Evolutionary conservation across 306 rosid species (phyloP), one percentile per base, ranked within the genome.

Genomic region (Gynostemma pentaphyllum): DNA sequence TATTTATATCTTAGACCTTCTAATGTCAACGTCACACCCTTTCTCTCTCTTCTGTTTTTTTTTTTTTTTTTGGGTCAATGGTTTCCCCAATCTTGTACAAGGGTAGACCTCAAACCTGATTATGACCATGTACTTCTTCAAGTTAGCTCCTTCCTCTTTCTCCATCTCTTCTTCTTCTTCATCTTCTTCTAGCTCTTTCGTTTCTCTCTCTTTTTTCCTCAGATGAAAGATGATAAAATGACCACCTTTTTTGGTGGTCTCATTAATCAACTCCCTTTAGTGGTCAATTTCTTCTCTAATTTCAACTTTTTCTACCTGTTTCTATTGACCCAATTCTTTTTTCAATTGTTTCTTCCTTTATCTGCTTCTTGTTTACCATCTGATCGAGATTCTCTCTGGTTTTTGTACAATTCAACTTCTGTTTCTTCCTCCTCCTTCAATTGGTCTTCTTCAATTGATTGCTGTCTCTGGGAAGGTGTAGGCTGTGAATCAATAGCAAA

Each of bases 381-480:
- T 26, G 95, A 90, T 27, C 71, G 45, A 9, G 80, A 69, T 27
- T 72, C 85, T 3, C 94, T 90, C 28, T 74, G 75, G 76, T 61
- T 69, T 9, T 90, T 78, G 56, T 45, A n/a, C 39, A 39, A 51
- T 28, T 21, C 51, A 7, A 75, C 86, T 4, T 41, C 55, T 6
- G 29, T 70, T 41, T 46, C 79, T 41, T 46, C 79, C 2, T 1
- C 76, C 32, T 50, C 79, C 23, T 85, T 86, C 61, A 76, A 81
- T 48, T 88, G 96, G 99, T 67, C 85, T 60, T 11, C 39, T 53
- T 72, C 95, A 5, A 9, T 23, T 34, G 96, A 88, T 55, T 92
- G 99, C 57, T 92, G 99, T 26, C 5, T 1, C 12, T 92, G 99
- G 99, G 88, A 84, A 66, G 95, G 99, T 13, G 57, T 92, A 2